Evolutionary conservation across 768 basidiomycete species (phyloP).

Genomic region (Rhizopogon vinicolor): DNA sequence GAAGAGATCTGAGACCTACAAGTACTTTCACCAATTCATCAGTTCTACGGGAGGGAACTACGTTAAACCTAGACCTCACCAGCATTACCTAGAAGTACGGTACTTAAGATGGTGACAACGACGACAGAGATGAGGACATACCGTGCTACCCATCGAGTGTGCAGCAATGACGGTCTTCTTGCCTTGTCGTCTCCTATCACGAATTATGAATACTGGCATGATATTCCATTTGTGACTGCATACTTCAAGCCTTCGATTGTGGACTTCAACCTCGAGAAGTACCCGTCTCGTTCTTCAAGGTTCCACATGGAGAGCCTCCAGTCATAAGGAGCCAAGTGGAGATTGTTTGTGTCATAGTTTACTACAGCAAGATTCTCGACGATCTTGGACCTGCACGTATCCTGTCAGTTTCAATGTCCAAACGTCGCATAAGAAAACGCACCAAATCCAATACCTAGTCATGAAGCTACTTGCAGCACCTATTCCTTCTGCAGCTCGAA

Average conservation of each 20-base stretch:
- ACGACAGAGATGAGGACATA: constrained; percentile 28
- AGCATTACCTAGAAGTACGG: constrained; percentile 39
- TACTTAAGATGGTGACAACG: constrained; percentile 38
- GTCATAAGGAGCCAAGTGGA: constrained; percentile 83
- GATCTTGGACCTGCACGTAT: constrained; percentile 67
- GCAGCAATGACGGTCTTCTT: constrained; percentile 81
- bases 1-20: constrained; percentile 48
- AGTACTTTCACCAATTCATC: constrained; percentile 53
- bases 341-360: constrained; percentile 89
- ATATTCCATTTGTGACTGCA: constrained; percentile 12
- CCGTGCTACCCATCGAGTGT: constrained; percentile 84
- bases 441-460: constrained; percentile 96
- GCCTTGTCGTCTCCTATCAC: constrained; percentile 54
- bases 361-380: constrained; percentile 92
- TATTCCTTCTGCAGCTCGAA: constrained; percentile 89
- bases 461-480: constrained; percentile 85
- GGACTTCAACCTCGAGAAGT: constrained; percentile 78
- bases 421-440: constrained; percentile 6
- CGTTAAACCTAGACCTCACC: constrained; percentile 28
- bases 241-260: constrained; percentile 79
- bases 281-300: constrained; percentile 86
- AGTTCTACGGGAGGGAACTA: constrained; percentile 3
- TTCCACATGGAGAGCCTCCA: constrained; percentile 90
- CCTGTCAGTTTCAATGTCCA: not conserved
- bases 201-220: not conserved